These are phyloP conservation scores for Triangularia verruculosa DNA, from an alignment of 2,329 filamentous ascomycete genomes.

Conservation along the genomic window DNA sequence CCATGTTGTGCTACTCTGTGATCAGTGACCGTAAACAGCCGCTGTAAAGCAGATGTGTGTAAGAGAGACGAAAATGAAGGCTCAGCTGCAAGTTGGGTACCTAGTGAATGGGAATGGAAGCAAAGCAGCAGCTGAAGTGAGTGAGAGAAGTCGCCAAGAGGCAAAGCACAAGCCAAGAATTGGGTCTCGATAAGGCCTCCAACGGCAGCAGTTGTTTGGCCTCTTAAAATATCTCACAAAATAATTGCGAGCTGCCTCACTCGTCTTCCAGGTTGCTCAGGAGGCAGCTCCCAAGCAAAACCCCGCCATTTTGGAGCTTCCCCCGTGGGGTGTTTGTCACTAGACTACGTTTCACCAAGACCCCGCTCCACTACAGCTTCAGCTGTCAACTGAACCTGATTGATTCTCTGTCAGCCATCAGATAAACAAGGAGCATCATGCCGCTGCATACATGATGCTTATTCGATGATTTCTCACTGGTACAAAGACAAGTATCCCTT, in stretches of 20 bases:
- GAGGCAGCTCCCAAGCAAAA: background rate
- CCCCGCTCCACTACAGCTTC: background rate
- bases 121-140: background rate
- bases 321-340: background rate
- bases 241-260: background rate
- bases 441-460: background rate
- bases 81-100: background rate
- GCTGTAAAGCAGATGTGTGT: background rate
- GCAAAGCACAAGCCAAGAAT: conserved; percentile 5
- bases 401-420: background rate
- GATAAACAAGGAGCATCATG: background rate
- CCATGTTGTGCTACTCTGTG: conserved; percentile 10
- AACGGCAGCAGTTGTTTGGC: background rate
- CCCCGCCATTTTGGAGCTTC: background rate
- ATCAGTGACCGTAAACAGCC: background rate
- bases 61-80: background rate
- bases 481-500: background rate
- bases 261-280: background rate
- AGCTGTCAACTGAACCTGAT: background rate
- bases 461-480: background rate
- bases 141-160: background rate
- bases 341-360: background rate
- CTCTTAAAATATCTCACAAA: background rate
- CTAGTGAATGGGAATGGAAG: background rate
- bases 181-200: conserved; percentile 8